A percentile compares a stretch with the other conserved stretches of the same genome.
Evolutionary conservation across 2,329 filamentous ascomycete genomes (phyloP).

Genomic region (Sphaerulina populicola): DNA sequence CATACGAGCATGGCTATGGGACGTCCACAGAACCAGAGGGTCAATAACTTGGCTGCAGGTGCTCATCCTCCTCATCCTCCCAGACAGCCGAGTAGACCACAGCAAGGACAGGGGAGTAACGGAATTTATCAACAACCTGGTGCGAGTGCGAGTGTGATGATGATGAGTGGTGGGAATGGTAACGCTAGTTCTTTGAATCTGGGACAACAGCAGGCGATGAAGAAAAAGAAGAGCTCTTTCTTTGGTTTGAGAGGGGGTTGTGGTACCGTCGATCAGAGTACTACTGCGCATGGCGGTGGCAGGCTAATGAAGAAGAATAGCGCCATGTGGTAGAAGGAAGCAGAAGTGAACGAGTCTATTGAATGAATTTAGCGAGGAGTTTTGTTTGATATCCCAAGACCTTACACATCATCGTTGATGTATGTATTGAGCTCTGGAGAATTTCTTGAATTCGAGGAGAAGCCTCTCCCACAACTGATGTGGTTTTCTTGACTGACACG

Average conservation of each 20-base stretch:
- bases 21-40: conserved; percentile 8
- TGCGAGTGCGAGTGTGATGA: conserved; percentile 27
- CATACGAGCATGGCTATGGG: conserved; percentile 1
- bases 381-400: background rate
- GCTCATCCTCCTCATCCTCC: background rate
- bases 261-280: conserved; percentile 19
- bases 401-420: too few species aligned
- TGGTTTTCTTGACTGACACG: too few species aligned
- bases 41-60: background rate
- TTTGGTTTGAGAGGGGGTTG: conserved; percentile 31
- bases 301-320: conserved; percentile 40
- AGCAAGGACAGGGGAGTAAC: conserved; percentile 12
- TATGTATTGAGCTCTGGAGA: too few species aligned
- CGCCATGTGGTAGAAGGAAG: conserved; percentile 34
- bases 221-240: conserved; percentile 34
- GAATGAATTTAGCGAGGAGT: conserved; percentile 7
- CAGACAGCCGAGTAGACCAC: background rate
- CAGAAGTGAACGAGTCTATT: background rate
- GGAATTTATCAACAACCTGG: conserved; percentile 28
- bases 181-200: conserved; percentile 15
- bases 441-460: too few species aligned
- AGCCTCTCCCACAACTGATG: too few species aligned
- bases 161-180: conserved; percentile 31
- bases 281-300: conserved; percentile 1
- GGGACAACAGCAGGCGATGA: conserved; percentile 11